phyloP scores from a whole-genome alignment of 257 asterid species.

The Przewalskia tangutica region DNA sequence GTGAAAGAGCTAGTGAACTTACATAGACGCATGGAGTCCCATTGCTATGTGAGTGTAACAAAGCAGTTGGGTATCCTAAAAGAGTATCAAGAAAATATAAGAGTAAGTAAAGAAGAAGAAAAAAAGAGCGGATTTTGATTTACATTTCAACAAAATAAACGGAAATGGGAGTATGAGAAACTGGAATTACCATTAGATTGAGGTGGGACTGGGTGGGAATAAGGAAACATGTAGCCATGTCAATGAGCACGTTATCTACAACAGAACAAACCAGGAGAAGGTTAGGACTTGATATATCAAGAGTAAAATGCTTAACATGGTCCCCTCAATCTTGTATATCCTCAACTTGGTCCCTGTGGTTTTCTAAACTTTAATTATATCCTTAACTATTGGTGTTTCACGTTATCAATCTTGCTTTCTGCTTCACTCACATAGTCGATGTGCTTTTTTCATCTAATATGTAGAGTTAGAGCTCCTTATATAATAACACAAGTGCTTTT shows the following conservation, averaged over 20 bases:
- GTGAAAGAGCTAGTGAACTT: not conserved
- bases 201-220: not conserved
- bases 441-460: no score
- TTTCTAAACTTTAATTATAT: not conserved
- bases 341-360: not conserved
- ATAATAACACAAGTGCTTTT: no score
- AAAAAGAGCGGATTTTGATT: not conserved
- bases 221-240: not conserved
- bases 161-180: not conserved
- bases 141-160: not conserved
- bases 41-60: not conserved
- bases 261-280: not conserved
- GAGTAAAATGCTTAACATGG: not conserved
- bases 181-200: not conserved
- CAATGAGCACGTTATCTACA: not conserved
- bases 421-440: not conserved
- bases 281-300: not conserved
- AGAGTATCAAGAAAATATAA: not conserved
- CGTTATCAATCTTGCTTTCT: not conserved
- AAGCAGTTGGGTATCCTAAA: slow-evolving; percentile 1
- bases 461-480: no score
- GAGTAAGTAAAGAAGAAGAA: not conserved
- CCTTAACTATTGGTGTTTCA: not conserved
- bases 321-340: not conserved
- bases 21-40: not conserved